Evolutionary conservation across 23 red algal species (phyloP).

Genomic region (Gracilaria domingensis): DNA sequence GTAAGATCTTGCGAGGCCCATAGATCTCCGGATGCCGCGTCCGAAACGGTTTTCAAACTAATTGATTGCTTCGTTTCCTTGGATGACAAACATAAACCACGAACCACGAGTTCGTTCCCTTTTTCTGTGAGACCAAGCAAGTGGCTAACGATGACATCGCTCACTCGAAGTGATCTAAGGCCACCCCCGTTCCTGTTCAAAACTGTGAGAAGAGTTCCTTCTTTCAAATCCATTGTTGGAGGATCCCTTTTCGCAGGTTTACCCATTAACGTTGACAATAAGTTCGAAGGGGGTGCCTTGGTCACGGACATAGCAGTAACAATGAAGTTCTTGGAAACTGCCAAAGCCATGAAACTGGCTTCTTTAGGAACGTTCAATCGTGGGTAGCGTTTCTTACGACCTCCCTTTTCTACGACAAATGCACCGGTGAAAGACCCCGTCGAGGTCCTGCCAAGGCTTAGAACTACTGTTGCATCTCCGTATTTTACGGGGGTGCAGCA

Average conservation of each 20-base stretch:
- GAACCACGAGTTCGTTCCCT: neutral
- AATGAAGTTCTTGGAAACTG: neutral
- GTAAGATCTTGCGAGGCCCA: neutral
- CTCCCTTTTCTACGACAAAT: slow-evolving; percentile 39
- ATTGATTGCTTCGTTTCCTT: neutral
- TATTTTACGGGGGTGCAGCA: slow-evolving; percentile 13
- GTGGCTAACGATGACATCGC: neutral
- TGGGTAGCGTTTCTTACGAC: neutral
- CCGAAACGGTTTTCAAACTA: neutral
- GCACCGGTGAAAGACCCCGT: slow-evolving; percentile 27
- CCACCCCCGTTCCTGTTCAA: neutral
- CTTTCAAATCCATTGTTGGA: slow-evolving; percentile 2
- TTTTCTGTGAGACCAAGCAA: neutral
- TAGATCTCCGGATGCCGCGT: neutral
- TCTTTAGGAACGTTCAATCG: neutral
- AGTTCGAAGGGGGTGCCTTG: neutral
- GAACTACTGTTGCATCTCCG: slow-evolving; percentile 27
- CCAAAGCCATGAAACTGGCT: neutral
- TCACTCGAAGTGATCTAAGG: neutral
- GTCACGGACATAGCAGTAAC: slow-evolving; percentile 14
- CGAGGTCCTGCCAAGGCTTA: slow-evolving; percentile 16
- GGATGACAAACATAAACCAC: neutral
- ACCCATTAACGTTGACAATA: neutral
- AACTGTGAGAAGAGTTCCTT: slow-evolving; percentile 6
- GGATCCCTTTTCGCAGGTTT: neutral